Evolutionary conservation across 2,329 filamentous ascomycete genomes (phyloP).

Genomic region (Pyrenochaeta sp.): DNA sequence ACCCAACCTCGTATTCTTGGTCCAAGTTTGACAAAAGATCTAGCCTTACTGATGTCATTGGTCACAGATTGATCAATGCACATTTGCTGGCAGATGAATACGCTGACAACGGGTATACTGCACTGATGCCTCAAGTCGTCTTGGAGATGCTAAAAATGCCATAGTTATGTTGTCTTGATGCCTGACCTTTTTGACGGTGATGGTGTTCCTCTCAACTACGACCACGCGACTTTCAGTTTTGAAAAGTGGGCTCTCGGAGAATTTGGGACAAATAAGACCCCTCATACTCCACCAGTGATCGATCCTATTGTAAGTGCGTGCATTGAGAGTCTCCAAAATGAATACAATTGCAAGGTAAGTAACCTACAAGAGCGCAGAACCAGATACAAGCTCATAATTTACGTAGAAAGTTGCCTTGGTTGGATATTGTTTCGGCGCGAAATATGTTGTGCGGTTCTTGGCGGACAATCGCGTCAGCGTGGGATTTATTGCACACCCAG

Average conservation of each 20-base stretch:
- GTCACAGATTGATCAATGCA: neutral
- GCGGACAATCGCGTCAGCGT: slow-evolving; percentile 63
- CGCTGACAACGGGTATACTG: neutral
- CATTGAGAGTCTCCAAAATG: slow-evolving; percentile 65
- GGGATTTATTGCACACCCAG: slow-evolving; percentile 74
- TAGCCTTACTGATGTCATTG: neutral
- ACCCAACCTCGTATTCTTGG: neutral
- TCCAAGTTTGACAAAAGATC: neutral
- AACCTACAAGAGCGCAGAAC: neutral
- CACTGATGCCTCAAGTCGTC: too few species aligned
- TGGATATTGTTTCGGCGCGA: slow-evolving; percentile 77
- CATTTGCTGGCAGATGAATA: neutral
- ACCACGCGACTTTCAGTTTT: neutral
- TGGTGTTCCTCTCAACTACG: slow-evolving; percentile 5
- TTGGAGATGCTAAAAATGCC: neutral
- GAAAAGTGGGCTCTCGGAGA: slow-evolving; percentile 71
- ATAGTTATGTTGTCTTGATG: slow-evolving; percentile 35
- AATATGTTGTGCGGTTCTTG: slow-evolving; percentile 73
- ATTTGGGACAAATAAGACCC: slow-evolving; percentile 51
- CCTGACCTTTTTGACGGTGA: slow-evolving; percentile 41
- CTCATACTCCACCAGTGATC: slow-evolving; percentile 50
- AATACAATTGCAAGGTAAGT: slow-evolving; percentile 45
- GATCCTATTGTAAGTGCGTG: slow-evolving; percentile 57
- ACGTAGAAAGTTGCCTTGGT: slow-evolving; percentile 67
- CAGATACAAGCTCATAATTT: neutral